Conservation (phyloP, 768 basidiomycete genomes). For the Tulasnella sp. region DNA sequence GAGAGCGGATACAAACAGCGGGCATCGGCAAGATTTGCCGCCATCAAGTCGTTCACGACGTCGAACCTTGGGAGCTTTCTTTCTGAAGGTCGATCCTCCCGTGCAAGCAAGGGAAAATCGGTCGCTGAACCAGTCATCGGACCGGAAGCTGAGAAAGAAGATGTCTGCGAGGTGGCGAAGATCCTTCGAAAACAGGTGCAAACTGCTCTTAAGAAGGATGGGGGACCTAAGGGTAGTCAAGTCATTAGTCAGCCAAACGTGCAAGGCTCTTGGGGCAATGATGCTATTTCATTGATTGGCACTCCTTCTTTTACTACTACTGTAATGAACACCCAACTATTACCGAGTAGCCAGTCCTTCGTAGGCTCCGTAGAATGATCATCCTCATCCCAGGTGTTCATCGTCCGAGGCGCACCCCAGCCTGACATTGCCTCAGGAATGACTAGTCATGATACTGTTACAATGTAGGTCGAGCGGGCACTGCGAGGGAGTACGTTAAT, state of each 20-base stretch:
- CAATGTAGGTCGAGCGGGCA: slow-evolving; percentile 73
- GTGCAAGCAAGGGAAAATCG: neutral
- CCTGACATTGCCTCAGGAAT: neutral
- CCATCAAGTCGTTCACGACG: slow-evolving; percentile 39
- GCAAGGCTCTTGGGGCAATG: neutral
- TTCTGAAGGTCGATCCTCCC: neutral
- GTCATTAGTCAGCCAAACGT: neutral
- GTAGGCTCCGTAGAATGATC: neutral
- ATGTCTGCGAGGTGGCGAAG: neutral
- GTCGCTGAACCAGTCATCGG: neutral
- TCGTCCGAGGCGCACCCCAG: neutral
- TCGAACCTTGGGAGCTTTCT: neutral
- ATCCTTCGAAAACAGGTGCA: slow-evolving; percentile 9
- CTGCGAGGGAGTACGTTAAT: slow-evolving; percentile 78
- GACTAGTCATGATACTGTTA: slow-evolving; percentile 34
- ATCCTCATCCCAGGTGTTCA: neutral
- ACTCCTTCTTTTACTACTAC: neutral
- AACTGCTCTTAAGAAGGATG: neutral
- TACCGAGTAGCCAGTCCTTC: neutral
- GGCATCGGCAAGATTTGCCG: slow-evolving; percentile 36
- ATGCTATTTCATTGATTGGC: neutral
- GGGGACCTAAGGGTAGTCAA: neutral
- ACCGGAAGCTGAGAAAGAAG: slow-evolving; percentile 9
- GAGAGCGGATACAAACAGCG: slow-evolving; percentile 47
- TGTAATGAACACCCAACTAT: neutral